A percentile compares a stretch with the other conserved stretches of the same genome.
These are phyloP conservation scores for Penicillium subrubescens DNA, from an alignment of 495 filamentous ascomycete genomes.

Conservation along the genomic window DNA sequence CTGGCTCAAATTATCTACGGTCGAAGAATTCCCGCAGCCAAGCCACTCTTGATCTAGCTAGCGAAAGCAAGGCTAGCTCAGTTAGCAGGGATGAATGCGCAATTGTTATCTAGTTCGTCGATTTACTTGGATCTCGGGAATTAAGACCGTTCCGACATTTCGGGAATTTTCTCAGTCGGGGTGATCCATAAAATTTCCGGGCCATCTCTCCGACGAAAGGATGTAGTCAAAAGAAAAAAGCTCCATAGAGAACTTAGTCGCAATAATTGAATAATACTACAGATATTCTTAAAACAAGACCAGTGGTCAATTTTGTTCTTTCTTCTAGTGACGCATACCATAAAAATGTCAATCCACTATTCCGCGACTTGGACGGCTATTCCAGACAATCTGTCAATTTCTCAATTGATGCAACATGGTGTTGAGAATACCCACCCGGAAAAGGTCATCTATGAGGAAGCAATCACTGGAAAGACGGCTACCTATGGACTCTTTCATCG, in stretches of 20 bases:
- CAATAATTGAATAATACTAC: not conserved
- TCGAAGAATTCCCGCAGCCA: too few relatives aligned
- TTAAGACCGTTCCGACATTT: too few relatives aligned
- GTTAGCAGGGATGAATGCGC: too few relatives aligned
- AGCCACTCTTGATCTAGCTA: too few relatives aligned
- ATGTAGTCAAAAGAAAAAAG: not conserved
- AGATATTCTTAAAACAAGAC: not conserved
- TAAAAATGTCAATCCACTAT: constrained; percentile 3
- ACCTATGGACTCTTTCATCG: not conserved
- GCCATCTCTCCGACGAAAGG: not conserved
- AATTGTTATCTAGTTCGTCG: too few relatives aligned
- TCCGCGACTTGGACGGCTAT: constrained; percentile 1
- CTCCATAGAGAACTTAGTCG: not conserved
- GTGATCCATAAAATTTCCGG: not conserved
- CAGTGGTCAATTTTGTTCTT: not conserved
- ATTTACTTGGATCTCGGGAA: too few relatives aligned
- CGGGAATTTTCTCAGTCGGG: not conserved
- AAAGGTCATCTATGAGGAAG: not conserved
- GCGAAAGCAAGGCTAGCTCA: too few relatives aligned
- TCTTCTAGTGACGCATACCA: not conserved
- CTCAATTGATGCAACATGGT: constrained; percentile 2
- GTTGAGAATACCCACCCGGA: not conserved
- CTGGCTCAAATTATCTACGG: too few relatives aligned
- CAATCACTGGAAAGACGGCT: not conserved
- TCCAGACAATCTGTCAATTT: constrained; percentile 4